Base-by-base conservation (phyloP, 805 yeast genomes). In the Scheffersomyces spartinae region DNA sequence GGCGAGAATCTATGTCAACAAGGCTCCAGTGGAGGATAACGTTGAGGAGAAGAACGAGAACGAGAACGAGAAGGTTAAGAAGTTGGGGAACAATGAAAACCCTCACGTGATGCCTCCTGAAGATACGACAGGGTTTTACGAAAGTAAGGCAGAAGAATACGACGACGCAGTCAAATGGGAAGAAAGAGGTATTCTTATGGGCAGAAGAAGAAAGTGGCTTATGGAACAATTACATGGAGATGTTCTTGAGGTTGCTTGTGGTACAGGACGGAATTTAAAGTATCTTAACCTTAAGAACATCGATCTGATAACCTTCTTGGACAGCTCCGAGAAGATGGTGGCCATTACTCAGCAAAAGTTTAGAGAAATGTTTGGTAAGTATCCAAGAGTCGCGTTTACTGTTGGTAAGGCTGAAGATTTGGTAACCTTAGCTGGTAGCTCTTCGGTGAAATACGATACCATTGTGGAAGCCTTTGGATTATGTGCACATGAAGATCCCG, bases 401-500 rank as follows among this genome's bases (percentile, higher is more conserved):
- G 84, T 80, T 25, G 95, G 95, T 13, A 74, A 71, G 39, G 95
- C 95, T 3, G 95, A 85, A 47, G 82, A 82, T 34, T 61, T 85
- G 38, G 64, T 70, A 3, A 58, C 68, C 3, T 45, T 85, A 23
- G 73, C 84, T 1, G 33, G 43, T 18, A 38, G 38, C 15, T 33
- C 47, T 3, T 37, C 41, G 2, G 63, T 78, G 32, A 74, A 74
- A 43, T 91, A 88, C 46, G 98, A 91, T 46, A 86, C 96, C 0
- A 78, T 91, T 13, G 66, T 82, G 24, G 97, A 91, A 51, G 82
- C 96, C 0, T 91, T 91, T 55, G 98, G 98, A 0, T 58, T 91
- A 23, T 91, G 98, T 53, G 86, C 97, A 0, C 96, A 91, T 44
- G 78, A 86, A 38, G 94, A 91, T 45, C 98, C 98, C 0, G 84